These are phyloP conservation scores for Parathielavia appendiculata DNA, from an alignment of 495 filamentous ascomycete species.

Conservation along the genomic window DNA sequence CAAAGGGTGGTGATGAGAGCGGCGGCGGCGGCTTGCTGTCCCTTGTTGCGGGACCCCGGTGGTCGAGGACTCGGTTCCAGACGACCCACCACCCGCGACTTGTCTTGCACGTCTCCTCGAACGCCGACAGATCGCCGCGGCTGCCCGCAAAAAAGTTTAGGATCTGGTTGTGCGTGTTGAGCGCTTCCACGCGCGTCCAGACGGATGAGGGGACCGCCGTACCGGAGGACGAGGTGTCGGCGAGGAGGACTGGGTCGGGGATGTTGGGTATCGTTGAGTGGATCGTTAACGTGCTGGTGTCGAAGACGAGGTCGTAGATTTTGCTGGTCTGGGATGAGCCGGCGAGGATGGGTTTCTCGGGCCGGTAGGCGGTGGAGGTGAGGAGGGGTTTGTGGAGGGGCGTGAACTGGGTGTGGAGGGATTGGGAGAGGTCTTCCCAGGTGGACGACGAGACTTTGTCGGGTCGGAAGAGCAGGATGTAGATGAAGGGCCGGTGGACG, in stretches of 20 bases:
- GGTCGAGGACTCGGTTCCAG: conserved; percentile 61
- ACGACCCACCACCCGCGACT: conserved; percentile 94
- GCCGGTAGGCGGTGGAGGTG: conserved; percentile 56
- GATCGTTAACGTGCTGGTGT: conserved; percentile 67
- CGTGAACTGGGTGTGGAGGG: conserved; percentile 73
- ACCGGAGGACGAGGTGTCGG: neutral
- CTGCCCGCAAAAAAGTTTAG: conserved; percentile 68
- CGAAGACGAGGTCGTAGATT: conserved; percentile 84
- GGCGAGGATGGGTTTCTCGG: conserved; percentile 38
- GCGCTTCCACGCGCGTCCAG: conserved; percentile 82
- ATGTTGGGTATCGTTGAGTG: conserved; percentile 89
- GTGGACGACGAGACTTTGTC: conserved; percentile 57
- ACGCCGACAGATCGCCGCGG: conserved; percentile 51
- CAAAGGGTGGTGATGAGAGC: neutral
- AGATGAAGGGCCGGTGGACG: conserved; percentile 79
- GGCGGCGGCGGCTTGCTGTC: neutral
- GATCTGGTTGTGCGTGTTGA: conserved; percentile 84
- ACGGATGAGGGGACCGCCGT: conserved; percentile 12
- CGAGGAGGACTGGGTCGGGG: conserved; percentile 50
- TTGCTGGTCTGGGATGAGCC: neutral
- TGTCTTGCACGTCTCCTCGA: conserved; percentile 89
- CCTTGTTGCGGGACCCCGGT: neutral
- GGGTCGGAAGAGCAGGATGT: conserved; percentile 78
- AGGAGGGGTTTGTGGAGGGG: conserved; percentile 70
- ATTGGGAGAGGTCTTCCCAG: conserved; percentile 67